Evolutionary conservation across 257 asterid species (phyloP).

Genomic region (Cinchona pubescens): DNA sequence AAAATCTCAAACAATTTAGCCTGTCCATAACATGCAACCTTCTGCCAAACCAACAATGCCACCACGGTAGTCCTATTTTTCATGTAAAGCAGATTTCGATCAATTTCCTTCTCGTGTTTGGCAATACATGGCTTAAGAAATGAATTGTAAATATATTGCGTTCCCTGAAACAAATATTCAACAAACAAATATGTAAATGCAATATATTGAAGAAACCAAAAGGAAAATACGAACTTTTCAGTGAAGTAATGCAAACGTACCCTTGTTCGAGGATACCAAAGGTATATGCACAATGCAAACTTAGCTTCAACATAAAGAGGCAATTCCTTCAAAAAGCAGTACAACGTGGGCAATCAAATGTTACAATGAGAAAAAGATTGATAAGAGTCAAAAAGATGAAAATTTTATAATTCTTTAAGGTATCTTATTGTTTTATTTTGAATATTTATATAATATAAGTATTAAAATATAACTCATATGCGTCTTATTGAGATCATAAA

Average conservation of each 20-base stretch:
- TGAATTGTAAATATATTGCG: conserved; percentile 34
- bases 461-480: too few species aligned
- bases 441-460: too few species aligned
- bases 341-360: background rate
- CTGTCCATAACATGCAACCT: conserved; percentile 33
- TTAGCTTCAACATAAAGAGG: conserved; percentile 60
- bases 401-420: too few species aligned
- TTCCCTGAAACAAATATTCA: conserved; percentile 39
- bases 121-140: conserved; percentile 34
- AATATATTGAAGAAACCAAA: too few species aligned
- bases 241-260: conserved; percentile 25
- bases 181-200: background rate
- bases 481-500: too few species aligned
- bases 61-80: conserved; percentile 22
- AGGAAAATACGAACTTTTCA: too few species aligned
- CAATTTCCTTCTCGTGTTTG: conserved; percentile 47
- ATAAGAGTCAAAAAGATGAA: too few species aligned
- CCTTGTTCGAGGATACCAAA: conserved; percentile 59
- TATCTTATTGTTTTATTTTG: too few species aligned
- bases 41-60: conserved; percentile 32
- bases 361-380: too few species aligned
- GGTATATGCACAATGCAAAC: conserved; percentile 49
- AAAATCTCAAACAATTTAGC: conserved; percentile 32
- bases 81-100: conserved; percentile 35
- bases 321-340: conserved; percentile 35